Conservation (phyloP, 2,329 filamentous ascomycete genomes). For the Penicillium corylophilum region DNA sequence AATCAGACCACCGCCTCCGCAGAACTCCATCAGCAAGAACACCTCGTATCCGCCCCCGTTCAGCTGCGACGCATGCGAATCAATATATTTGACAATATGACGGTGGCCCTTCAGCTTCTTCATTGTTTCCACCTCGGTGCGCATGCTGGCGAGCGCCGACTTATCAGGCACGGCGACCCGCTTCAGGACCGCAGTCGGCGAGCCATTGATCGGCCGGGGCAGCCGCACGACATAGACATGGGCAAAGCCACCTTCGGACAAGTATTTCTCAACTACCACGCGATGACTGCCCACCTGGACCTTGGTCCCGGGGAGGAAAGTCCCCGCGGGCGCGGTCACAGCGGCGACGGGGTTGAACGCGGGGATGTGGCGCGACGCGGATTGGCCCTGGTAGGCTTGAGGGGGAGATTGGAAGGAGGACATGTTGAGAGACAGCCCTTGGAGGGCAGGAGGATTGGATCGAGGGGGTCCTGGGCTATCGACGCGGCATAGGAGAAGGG, state of each 20-base stretch:
- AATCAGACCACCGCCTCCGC: constrained; percentile 89
- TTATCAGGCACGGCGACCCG: constrained; percentile 96
- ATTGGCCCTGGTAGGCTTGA: constrained; percentile 31
- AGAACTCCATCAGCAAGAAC: constrained; percentile 97
- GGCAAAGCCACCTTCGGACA: constrained; percentile 96
- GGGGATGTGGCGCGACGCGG: constrained; percentile 30
- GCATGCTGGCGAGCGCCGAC: constrained; percentile 90
- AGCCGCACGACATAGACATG: constrained; percentile 96
- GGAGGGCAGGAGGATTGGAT: constrained; percentile 22
- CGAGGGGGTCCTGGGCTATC: constrained; percentile 12
- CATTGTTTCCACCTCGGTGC: constrained; percentile 99
- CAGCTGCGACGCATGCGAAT: constrained; percentile 94
- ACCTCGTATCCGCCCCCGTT: constrained; percentile 94
- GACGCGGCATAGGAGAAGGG: constrained; percentile 25
- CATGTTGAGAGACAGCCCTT: constrained; percentile 32
- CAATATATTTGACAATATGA: constrained; percentile 96
- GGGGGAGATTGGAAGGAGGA: constrained; percentile 30
- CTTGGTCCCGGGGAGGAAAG: constrained; percentile 90
- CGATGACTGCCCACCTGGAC: constrained; percentile 92
- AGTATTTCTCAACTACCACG: constrained; percentile 92
- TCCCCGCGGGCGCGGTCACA: constrained; percentile 64
- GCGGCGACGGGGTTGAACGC: constrained; percentile 38
- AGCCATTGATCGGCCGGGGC: constrained; percentile 71
- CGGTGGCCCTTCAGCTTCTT: constrained; percentile 97
- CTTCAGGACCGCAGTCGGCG: constrained; percentile 83